Base-by-base conservation (phyloP, 805 yeast genomes). In the Myxozyma kluyveri region DNA sequence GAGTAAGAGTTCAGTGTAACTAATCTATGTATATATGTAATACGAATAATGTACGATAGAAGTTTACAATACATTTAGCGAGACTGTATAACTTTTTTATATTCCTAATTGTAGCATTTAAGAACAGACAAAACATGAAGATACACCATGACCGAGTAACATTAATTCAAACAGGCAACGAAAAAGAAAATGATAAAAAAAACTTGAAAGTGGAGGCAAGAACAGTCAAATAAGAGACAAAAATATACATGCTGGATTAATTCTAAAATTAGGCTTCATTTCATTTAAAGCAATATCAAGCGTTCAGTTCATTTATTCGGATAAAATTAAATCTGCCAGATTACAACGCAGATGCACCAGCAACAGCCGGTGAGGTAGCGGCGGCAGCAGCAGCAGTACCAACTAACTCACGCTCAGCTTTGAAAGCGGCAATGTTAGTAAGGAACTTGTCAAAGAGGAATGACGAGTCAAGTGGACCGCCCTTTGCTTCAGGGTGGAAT, bases 401-500 rank as follows among this genome's bases (percentile, higher is more conserved):
- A 17, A 24, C 45, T 4, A 33, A 26, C 23, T 33, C 36, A 21
- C 21, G 26, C 40, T 47, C 55, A n/a, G 46, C 45, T 66, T 75
- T 78, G 76, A 79, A 88, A 42, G 71, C 72, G 42, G 73, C 76
- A 59, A 93, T 83, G 65, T 84, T 76, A 35, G 75, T 79, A 63
- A 93, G 82, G 72, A 87, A 93, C 70, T 83, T 88, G 75, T 93
- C 98, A 63, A 93, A 93, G 70, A 93, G 75, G 72, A 82, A 88
- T 2, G 88, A 79, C 12, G 96, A 86, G 71, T 93, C 99, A 65
- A 86, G 78, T 53, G 99, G 99, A 63, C 99, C 99, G 64, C 99
- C 98, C 74, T 89, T 91, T 52, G 99, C 98, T 72, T 93, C 99
- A 44, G 99, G 99, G 70, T 93, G 99, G 79, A 93, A 93, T 72